Conservation (phyloP, 2,329 filamentous ascomycete genomes). For the Sarocladiaceae sp. region DNA sequence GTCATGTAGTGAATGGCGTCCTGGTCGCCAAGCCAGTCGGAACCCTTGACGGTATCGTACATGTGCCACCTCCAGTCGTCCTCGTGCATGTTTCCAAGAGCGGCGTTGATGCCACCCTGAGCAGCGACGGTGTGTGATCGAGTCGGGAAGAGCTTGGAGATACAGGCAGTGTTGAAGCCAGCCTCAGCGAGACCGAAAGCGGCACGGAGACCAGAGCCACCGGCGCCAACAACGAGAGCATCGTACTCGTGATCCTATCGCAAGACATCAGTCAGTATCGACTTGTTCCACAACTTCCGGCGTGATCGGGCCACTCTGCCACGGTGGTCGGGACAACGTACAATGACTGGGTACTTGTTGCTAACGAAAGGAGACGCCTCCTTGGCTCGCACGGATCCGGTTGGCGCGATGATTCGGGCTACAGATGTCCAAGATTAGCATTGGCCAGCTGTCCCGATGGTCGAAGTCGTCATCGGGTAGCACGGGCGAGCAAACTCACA, state of each 20-base stretch:
- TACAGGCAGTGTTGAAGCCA: conserved; percentile 84
- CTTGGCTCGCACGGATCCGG: conserved; percentile 81
- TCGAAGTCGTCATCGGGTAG: neutral
- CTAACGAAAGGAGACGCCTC: conserved; percentile 83
- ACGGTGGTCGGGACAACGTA: conserved; percentile 38
- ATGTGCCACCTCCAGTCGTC: conserved; percentile 99
- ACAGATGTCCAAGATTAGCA: conserved; percentile 11
- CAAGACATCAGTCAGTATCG: conserved; percentile 17
- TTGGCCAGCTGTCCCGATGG: neutral
- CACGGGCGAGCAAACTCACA: conserved; percentile 44
- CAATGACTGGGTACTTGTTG: conserved; percentile 90
- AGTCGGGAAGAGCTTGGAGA: conserved; percentile 81
- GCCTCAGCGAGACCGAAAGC: conserved; percentile 83
- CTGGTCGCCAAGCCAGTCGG: conserved; percentile 95
- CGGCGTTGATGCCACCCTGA: conserved; percentile 81
- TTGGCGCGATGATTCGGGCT: conserved; percentile 76
- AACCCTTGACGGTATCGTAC: conserved; percentile 98
- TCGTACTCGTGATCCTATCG: conserved; percentile 93
- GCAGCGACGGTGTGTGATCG: conserved; percentile 78
- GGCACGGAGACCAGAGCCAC: conserved; percentile 73
- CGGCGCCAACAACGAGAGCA: conserved; percentile 86
- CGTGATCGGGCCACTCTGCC: neutral
- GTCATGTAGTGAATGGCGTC: conserved; percentile 99
- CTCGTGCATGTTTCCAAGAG: conserved; percentile 92
- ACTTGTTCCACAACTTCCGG: neutral